Evolutionary conservation across 2,329 filamentous ascomycete genomes (phyloP).

Genomic region (Venturia asperata): DNA sequence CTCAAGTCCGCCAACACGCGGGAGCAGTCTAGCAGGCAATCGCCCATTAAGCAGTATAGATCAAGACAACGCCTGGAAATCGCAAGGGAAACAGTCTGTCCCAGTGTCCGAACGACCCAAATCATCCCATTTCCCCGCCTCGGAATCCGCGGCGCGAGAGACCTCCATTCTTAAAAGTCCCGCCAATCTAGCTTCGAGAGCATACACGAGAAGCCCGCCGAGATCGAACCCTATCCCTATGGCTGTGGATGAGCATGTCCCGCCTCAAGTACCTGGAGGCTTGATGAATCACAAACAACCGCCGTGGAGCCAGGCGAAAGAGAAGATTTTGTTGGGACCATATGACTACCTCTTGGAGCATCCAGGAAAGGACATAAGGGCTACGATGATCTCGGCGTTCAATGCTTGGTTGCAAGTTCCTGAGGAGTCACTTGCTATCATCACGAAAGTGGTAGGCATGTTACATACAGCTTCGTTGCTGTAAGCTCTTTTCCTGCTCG

Average conservation of each 20-base stretch:
- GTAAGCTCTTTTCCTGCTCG: slow-evolving; percentile 25
- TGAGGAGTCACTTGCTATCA: slow-evolving; percentile 59
- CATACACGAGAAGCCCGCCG: background rate
- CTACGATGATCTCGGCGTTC: slow-evolving; percentile 72
- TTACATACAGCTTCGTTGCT: slow-evolving; percentile 77
- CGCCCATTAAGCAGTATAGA: background rate
- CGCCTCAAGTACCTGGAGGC: background rate
- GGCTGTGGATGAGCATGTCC: background rate
- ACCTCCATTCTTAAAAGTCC: slow-evolving; percentile 1
- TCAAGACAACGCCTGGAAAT: background rate
- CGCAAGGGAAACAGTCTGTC: slow-evolving; percentile 1
- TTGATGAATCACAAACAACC: background rate
- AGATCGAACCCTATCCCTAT: background rate
- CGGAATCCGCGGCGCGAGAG: background rate
- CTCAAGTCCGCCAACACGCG: slow-evolving; percentile 4
- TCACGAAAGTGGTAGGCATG: slow-evolving; percentile 76
- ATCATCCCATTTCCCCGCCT: slow-evolving; percentile 10
- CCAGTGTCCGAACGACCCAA: background rate
- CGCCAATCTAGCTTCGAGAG: background rate
- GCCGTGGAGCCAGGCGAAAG: slow-evolving; percentile 64
- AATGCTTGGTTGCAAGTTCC: slow-evolving; percentile 75
- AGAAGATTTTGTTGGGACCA: slow-evolving; percentile 68
- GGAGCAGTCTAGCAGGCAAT: background rate
- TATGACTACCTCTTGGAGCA: slow-evolving; percentile 74
- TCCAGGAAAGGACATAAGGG: slow-evolving; percentile 78